Conservation (phyloP, 2,329 filamentous ascomycete species). For the Knufia petricola region DNA sequence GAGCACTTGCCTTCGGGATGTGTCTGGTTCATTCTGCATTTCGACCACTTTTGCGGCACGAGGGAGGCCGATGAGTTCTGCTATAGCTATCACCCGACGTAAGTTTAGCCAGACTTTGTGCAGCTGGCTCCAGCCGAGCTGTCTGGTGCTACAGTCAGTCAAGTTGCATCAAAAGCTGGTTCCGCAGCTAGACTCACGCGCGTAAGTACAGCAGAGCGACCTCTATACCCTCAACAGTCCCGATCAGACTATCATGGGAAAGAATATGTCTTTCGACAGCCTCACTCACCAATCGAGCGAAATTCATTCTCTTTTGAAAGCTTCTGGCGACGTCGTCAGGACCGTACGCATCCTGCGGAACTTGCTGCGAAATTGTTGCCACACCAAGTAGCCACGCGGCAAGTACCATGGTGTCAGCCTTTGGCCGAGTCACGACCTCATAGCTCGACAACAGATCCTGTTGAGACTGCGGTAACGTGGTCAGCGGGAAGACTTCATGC, state of each 20-base stretch:
- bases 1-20: too few relatives aligned
- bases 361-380: slow-evolving; percentile 12
- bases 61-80: slow-evolving; percentile 32
- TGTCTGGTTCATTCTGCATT: slow-evolving; percentile 4
- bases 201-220: slow-evolving; percentile 29
- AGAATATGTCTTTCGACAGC: slow-evolving; percentile 11
- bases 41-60: slow-evolving; percentile 8
- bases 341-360: background rate
- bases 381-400: slow-evolving; percentile 14
- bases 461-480: slow-evolving; percentile 10
- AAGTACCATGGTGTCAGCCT: slow-evolving; percentile 10
- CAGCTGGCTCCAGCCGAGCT: slow-evolving; percentile 28
- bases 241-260: slow-evolving; percentile 26
- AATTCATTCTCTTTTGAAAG: slow-evolving; percentile 4
- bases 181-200: slow-evolving; percentile 25
- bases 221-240: slow-evolving; percentile 24
- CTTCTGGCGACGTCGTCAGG: background rate
- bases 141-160: slow-evolving; percentile 26
- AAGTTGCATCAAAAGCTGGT: background rate
- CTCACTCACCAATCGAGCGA: slow-evolving; percentile 10
- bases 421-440: slow-evolving; percentile 6
- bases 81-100: slow-evolving; percentile 30
- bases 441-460: slow-evolving; percentile 11
- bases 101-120: slow-evolving; percentile 30
- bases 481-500: slow-evolving; percentile 7